Base-by-base conservation (phyloP, 495 filamentous ascomycete genomes). In the Elaphomyces granulatus region DNA sequence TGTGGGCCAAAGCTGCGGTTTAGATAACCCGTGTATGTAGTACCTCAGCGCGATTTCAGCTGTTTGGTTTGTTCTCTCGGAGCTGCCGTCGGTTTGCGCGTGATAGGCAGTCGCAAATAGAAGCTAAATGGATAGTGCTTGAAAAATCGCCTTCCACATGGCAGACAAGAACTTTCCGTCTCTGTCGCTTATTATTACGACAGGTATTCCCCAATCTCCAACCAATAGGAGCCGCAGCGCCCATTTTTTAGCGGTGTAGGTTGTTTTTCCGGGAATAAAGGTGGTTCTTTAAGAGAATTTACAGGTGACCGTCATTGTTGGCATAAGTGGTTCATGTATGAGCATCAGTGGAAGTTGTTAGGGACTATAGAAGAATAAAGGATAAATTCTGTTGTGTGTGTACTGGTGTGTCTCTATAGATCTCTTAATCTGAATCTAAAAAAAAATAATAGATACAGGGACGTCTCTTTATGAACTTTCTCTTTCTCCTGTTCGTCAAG, bases 51-150 rank as follows among this genome's bases (percentile, higher is more conserved):
- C 38, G 23, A 53, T 50, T 28, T 55, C 43, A 0, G 42, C 12
- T 9, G 37, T 44, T 23, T 53, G 42, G 31, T 48, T 55, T 9
- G 34, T 35, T 1, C 37, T 32, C 30, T 55, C 37, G 3, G 38
- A 43, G 15, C 40, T 20, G 8, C 43, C 43, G 15, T 53, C 50
- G 0, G 43, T 45, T 32, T 53, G 45, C 1, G 42, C 38, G 35
- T 56, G 45, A 21, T 43, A 48, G 0, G 41, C 33, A 2, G 45
- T 48, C 0, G 42, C 15, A n/a, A 15, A 41, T 1, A 34, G 18
- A 3, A 41, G 12, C 3, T 35, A 23, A 2, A 31, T 18, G 0
- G 16, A 20, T 2, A 41, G 30, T 1, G 3, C 28, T 3, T 20
- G 18, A 26, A 20, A 49, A 34, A 42, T 47, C 0, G 31, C 32